These are phyloP conservation scores for Lolium perenne DNA, from an alignment of 176 grass and related monocot species.

Conservation along the genomic window DNA sequence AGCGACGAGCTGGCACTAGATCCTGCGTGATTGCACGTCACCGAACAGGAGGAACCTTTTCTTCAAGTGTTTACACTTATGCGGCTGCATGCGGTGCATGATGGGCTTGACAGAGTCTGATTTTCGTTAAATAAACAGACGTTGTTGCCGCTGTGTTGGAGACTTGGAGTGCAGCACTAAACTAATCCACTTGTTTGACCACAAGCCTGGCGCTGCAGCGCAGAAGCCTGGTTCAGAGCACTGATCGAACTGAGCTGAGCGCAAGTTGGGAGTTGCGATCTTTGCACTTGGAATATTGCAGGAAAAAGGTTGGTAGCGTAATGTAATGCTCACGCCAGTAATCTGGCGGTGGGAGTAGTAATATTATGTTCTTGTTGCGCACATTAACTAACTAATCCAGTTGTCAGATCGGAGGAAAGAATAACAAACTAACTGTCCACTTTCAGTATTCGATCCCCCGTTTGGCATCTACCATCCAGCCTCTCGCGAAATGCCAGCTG, in stretches of 20 bases:
- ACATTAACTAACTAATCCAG: neutral
- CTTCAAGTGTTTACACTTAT: neutral
- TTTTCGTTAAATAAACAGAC: neutral
- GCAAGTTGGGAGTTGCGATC: neutral
- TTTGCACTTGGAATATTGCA: neutral
- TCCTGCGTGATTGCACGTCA: conserved; percentile 26
- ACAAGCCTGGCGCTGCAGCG: conserved; percentile 29
- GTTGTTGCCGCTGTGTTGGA: neutral
- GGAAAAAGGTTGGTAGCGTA: too few relatives aligned
- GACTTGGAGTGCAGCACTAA: neutral
- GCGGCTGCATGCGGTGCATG: neutral
- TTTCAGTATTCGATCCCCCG: neutral
- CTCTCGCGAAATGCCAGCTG: neutral
- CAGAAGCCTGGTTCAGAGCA: conserved; percentile 6
- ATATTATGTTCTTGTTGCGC: neutral
- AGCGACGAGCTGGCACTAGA: conserved; percentile 50
- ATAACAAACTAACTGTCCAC: neutral
- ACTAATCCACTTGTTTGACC: conserved; percentile 42
- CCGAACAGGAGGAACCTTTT: conserved; percentile 41
- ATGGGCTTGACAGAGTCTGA: neutral
- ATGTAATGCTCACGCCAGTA: neutral
- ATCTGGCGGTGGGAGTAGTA: neutral
- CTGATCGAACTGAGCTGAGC: neutral
- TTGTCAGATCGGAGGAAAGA: neutral
- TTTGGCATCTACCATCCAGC: neutral